phyloP scores from a whole-genome alignment of 192 early-diverging fungal genomes.

The Powellomyces hirtus region DNA sequence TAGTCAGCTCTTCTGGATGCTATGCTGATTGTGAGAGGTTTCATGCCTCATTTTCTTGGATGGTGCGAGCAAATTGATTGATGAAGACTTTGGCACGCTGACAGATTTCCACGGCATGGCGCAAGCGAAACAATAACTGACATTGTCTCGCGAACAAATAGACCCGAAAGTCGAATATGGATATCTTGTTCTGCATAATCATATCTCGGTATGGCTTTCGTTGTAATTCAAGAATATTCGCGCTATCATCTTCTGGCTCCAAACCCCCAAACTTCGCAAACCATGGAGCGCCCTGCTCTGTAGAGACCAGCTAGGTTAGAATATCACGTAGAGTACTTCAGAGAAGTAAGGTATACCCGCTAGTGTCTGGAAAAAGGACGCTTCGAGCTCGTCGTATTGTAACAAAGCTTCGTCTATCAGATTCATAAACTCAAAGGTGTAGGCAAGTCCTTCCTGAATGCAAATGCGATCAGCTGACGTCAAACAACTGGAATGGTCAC shows the following conservation, averaged over 20 bases:
- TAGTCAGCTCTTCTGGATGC: background rate
- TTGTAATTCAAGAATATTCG: slow-evolving; percentile 71
- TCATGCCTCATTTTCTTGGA: slow-evolving; percentile 69
- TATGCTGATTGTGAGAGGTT: background rate
- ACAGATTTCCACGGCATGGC: slow-evolving; percentile 66
- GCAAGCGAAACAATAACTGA: slow-evolving; percentile 68
- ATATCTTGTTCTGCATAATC: slow-evolving; percentile 87
- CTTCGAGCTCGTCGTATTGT: slow-evolving; percentile 97
- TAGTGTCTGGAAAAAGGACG: slow-evolving; percentile 88
- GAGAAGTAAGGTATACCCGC: slow-evolving; percentile 47
- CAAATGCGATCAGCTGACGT: background rate
- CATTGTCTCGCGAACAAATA: slow-evolving; percentile 95
- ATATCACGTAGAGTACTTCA: background rate
- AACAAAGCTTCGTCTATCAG: slow-evolving; percentile 84
- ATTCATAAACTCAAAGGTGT: slow-evolving; percentile 83
- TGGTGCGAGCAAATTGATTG: slow-evolving; percentile 63
- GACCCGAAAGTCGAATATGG: slow-evolving; percentile 94
- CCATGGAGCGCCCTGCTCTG: slow-evolving; percentile 83
- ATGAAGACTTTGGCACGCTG: slow-evolving; percentile 73
- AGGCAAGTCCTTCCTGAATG: slow-evolving; percentile 73
- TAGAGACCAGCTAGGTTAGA: background rate
- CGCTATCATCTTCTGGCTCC: slow-evolving; percentile 82
- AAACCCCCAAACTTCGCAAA: slow-evolving; percentile 89
- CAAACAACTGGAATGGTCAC: background rate
- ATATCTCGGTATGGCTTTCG: slow-evolving; percentile 82